These are phyloP conservation scores for Melastoma malabathricum DNA, from an alignment of 345 rosid species.

Conservation along the genomic window DNA sequence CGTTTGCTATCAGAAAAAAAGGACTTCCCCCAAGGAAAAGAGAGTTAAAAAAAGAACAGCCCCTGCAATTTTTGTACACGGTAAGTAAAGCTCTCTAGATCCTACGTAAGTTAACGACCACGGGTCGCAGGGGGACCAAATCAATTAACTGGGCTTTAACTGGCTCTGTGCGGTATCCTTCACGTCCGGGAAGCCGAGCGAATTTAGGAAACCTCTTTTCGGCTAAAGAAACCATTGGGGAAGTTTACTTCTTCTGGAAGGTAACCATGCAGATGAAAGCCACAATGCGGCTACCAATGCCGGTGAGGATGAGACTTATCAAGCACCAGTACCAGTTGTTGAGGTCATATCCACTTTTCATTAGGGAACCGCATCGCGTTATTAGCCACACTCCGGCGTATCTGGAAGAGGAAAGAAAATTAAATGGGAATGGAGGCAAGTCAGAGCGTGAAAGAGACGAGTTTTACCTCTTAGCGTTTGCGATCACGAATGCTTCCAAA, in stretches of 20 bases:
- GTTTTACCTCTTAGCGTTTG: slow-evolving; percentile 80
- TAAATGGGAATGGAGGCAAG: neutral
- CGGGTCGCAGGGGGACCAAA: no score
- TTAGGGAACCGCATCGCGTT: slow-evolving; percentile 76
- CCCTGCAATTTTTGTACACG: no score
- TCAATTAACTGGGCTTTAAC: no score
- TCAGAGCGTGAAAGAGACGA: neutral
- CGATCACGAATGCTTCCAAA: slow-evolving; percentile 81
- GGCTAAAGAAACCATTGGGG: neutral
- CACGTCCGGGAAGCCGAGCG: no score
- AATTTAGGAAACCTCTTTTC: neutral
- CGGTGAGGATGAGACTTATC: slow-evolving; percentile 38
- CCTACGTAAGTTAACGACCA: no score
- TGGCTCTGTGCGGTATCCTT: no score
- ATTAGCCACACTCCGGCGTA: slow-evolving; percentile 95
- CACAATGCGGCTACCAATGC: slow-evolving; percentile 36
- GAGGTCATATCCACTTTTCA: slow-evolving; percentile 50
- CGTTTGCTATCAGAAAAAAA: no score
- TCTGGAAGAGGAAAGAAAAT: slow-evolving; percentile 18
- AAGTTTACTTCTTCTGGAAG: slow-evolving; percentile 43
- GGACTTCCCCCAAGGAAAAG: no score
- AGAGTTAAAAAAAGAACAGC: no score
- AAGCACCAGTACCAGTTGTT: slow-evolving; percentile 51
- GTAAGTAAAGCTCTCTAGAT: no score
- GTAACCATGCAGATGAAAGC: slow-evolving; percentile 59